These are phyloP conservation scores for Cardiospermum halicacabum DNA, from an alignment of 345 rosid genomes.

Conservation along the genomic window DNA sequence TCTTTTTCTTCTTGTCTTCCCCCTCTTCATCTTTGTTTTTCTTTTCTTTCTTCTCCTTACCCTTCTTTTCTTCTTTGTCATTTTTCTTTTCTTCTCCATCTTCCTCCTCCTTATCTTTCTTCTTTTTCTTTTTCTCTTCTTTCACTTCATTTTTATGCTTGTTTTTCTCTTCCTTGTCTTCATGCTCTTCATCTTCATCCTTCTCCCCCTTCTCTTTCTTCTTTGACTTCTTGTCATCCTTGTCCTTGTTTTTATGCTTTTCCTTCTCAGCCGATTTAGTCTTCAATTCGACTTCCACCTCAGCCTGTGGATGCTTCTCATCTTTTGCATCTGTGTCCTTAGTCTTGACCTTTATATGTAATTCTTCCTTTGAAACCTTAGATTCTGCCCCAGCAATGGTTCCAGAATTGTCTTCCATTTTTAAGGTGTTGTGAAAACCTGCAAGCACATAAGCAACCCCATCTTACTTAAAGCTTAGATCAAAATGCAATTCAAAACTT, in stretches of 20 bases:
- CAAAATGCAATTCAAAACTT: background rate
- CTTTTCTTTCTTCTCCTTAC: conserved; percentile 2
- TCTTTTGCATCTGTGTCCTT: conserved; percentile 30
- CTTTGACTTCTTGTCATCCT: conserved; percentile 24
- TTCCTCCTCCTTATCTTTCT: conserved; percentile 8
- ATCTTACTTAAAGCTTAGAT: conserved; percentile 15
- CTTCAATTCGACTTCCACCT: conserved; percentile 54
- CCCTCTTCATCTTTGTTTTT: conserved; percentile 3
- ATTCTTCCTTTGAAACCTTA: conserved; percentile 47
- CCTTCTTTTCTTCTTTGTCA: conserved; percentile 6
- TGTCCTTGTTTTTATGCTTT: conserved; percentile 23
- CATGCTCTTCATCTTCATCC: background rate
- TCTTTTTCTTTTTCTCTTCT: background rate
- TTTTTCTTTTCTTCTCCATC: background rate
- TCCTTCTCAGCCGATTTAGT: conserved; percentile 53
- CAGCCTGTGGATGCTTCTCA: conserved; percentile 29
- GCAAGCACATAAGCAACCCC: conserved; percentile 18
- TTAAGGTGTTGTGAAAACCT: background rate
- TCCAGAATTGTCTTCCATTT: conserved; percentile 32
- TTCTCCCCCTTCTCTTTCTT: conserved; percentile 19
- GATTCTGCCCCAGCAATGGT: conserved; percentile 25
- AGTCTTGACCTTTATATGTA: conserved; percentile 47
- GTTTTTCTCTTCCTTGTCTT: background rate
- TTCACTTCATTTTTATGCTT: conserved; percentile 6
- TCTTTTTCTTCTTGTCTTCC: background rate